phyloP scores from a whole-genome alignment of 2,329 filamentous ascomycete species.

The Penicillium sp. region DNA sequence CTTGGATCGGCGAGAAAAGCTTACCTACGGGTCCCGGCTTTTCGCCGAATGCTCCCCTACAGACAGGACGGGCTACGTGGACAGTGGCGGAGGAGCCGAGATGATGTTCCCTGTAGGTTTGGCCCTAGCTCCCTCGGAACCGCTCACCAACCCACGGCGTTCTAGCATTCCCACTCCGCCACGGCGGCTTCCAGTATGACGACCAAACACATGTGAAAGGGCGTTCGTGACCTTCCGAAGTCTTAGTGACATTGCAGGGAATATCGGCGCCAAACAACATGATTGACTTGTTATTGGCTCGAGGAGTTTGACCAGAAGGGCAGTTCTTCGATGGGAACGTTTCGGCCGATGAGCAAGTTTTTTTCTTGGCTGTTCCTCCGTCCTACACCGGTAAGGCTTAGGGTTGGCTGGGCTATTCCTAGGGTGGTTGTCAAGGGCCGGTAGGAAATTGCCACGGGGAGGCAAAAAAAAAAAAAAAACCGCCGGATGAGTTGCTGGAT shows the following conservation, averaged over 20 bases:
- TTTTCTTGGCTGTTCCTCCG: slow-evolving; percentile 12
- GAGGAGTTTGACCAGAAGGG: slow-evolving; percentile 19
- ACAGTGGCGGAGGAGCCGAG: not conserved
- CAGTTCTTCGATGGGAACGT: slow-evolving; percentile 10
- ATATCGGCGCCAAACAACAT: not conserved
- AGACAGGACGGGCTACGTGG: not conserved
- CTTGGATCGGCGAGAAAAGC: slow-evolving; percentile 12
- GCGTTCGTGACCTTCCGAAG: slow-evolving; percentile 15
- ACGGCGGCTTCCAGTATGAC: slow-evolving; percentile 15
- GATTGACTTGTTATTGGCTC: not conserved
- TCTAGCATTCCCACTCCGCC: slow-evolving; percentile 2
- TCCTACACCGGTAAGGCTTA: slow-evolving; percentile 11
- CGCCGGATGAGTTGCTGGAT: not conserved
- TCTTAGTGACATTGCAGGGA: slow-evolving; percentile 14
- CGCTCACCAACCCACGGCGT: slow-evolving; percentile 13
- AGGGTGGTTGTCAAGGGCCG: slow-evolving; percentile 14
- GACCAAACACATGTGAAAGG: slow-evolving; percentile 19
- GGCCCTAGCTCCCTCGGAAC: not conserved
- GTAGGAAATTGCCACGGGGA: slow-evolving; percentile 3
- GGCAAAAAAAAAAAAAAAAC: not conserved
- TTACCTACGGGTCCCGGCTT: slow-evolving; percentile 7
- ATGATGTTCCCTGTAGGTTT: not conserved
- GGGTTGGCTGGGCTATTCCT: slow-evolving; percentile 15
- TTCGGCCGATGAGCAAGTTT: slow-evolving; percentile 18
- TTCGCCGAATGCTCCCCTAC: not conserved